A percentile compares a stretch with the other conserved stretches of the same genome.
Conservation (phyloP, 2,329 filamentous ascomycete genomes). For the Cytospora piceicola region DNA sequence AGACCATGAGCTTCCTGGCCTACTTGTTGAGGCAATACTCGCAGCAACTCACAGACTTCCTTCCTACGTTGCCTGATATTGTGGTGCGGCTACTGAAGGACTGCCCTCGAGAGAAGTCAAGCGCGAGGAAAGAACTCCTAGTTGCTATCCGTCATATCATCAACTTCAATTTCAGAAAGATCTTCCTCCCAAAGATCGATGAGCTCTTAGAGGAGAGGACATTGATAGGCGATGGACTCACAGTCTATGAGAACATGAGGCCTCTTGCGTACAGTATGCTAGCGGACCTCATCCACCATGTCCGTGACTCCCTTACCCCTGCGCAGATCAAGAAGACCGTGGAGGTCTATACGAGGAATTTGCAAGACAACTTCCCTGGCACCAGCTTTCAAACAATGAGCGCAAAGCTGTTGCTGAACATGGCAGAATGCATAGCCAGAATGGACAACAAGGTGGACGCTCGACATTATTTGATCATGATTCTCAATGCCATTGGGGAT, state of each 20-base stretch:
- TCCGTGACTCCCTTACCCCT: slow-evolving; percentile 83
- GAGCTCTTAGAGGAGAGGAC: slow-evolving; percentile 93
- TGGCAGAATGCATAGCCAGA: slow-evolving; percentile 97
- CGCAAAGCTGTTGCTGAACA: slow-evolving; percentile 92
- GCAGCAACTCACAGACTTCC: slow-evolving; percentile 83
- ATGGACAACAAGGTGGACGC: slow-evolving; percentile 92
- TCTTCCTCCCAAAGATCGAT: slow-evolving; percentile 93
- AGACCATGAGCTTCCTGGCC: slow-evolving; percentile 98
- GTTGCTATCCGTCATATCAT: slow-evolving; percentile 98
- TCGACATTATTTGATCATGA: slow-evolving; percentile 94
- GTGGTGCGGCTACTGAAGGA: slow-evolving; percentile 91
- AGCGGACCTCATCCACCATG: slow-evolving; percentile 95
- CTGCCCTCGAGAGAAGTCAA: slow-evolving; percentile 91
- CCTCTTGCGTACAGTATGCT: slow-evolving; percentile 98
- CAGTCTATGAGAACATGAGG: slow-evolving; percentile 94
- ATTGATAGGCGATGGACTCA: slow-evolving; percentile 91
- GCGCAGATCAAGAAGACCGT: slow-evolving; percentile 95
- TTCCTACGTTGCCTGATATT: slow-evolving; percentile 82
- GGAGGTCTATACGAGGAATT: slow-evolving; percentile 93
- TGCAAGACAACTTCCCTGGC: slow-evolving; percentile 94
- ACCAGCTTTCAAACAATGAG: slow-evolving; percentile 99
- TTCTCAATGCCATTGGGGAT: slow-evolving; percentile 95
- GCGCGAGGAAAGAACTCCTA: slow-evolving; percentile 89
- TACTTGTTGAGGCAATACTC: slow-evolving; percentile 90
- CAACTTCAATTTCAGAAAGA: slow-evolving; percentile 97